Conservation (phyloP, 73 alveolate species). For the Paraurostyla sp. region DNA sequence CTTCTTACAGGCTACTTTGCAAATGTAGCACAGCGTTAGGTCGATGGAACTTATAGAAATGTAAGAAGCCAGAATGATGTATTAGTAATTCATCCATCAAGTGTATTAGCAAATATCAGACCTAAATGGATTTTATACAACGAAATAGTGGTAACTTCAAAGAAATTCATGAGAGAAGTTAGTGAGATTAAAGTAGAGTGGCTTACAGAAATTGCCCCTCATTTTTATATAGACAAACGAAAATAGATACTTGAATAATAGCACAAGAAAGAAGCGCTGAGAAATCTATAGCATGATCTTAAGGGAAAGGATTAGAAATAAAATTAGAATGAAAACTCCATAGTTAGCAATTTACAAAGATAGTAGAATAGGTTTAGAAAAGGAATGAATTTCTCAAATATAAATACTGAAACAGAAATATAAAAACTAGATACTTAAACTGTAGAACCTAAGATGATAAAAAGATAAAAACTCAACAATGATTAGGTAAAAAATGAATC, state of each 20-base stretch:
- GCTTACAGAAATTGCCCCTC: slow-evolving; percentile 95
- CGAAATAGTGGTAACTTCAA: slow-evolving; percentile 90
- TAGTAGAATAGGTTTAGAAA: neutral
- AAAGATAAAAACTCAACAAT: too few relatives aligned
- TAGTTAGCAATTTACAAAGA: neutral
- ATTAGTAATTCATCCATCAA: slow-evolving; percentile 92
- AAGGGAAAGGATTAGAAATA: neutral
- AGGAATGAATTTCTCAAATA: neutral
- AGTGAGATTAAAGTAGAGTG: slow-evolving; percentile 94
- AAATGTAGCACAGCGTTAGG: slow-evolving; percentile 91
- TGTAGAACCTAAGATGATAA: too few relatives aligned
- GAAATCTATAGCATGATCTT: slow-evolving; percentile 31
- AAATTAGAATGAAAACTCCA: neutral
- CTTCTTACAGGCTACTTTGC: slow-evolving; percentile 93
- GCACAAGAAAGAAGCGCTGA: slow-evolving; percentile 70
- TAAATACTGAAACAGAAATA: neutral
- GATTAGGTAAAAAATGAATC: too few relatives aligned
- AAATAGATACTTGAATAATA: slow-evolving; percentile 68
- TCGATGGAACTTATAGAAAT: slow-evolving; percentile 93
- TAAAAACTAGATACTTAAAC: too few relatives aligned
- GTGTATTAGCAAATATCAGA: slow-evolving; percentile 87
- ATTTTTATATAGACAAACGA: slow-evolving; percentile 84
- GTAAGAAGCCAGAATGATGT: slow-evolving; percentile 85
- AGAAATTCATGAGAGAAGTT: slow-evolving; percentile 84
- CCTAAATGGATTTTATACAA: slow-evolving; percentile 96